Conservation (phyloP, 495 filamentous ascomycete genomes). For the Chaetomium fimeti region DNA sequence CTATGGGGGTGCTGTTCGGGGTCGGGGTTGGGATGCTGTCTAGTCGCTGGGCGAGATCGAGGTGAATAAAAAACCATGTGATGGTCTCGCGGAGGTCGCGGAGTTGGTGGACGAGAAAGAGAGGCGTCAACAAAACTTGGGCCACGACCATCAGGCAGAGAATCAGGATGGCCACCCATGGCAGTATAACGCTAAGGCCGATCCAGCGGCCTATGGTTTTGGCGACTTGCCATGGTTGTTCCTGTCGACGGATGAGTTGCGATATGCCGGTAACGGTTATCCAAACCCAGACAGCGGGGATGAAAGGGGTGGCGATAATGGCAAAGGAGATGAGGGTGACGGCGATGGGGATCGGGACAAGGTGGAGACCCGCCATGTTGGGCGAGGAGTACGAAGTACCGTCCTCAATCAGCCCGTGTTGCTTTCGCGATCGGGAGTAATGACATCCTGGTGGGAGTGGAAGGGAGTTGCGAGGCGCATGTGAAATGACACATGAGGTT, state of each 20-base stretch:
- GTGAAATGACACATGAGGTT: neutral
- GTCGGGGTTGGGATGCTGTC: neutral
- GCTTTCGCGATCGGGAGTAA: no score
- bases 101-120: neutral
- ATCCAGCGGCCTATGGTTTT: constrained; percentile 2
- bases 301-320: neutral
- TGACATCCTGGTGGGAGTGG: no score
- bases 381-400: neutral
- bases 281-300: constrained; percentile 1
- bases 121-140: neutral
- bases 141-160: constrained; percentile 12
- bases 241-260: neutral
- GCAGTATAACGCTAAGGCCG: constrained; percentile 6
- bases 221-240: neutral
- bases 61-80: neutral
- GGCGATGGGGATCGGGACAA: constrained; percentile 17
- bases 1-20: neutral
- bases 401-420: neutral
- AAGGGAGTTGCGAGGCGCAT: neutral
- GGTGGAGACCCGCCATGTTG: constrained; percentile 8
- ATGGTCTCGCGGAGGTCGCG: neutral
- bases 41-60: neutral
- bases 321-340: constrained; percentile 14
- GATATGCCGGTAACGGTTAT: neutral
- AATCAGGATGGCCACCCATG: constrained; percentile 6